A percentile compares a stretch with the other conserved stretches of the same genome.
Evolutionary conservation across 1,284 basidiomycete species (phyloP).

Genomic region (Ustilago loliicola): DNA sequence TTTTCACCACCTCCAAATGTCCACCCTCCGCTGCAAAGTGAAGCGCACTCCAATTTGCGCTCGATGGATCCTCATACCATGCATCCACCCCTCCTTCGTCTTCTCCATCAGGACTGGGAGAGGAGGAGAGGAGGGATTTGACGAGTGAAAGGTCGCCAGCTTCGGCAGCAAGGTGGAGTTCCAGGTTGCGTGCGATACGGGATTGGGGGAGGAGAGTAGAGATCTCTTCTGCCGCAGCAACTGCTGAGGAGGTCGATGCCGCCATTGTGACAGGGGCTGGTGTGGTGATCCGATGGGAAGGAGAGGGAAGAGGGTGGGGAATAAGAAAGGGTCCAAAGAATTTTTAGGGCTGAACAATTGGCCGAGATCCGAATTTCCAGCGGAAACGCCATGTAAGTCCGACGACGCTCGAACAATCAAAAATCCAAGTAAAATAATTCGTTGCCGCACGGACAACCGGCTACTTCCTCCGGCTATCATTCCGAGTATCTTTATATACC

Average conservation of each 20-base stretch:
- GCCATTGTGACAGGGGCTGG: slow-evolving; percentile 6
- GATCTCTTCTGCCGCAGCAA: slow-evolving; percentile 19
- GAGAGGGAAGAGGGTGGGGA: no score
- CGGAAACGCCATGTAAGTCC: neutral
- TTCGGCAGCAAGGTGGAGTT: slow-evolving; percentile 57
- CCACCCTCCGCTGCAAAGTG: slow-evolving; percentile 89
- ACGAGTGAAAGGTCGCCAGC: slow-evolving; percentile 42
- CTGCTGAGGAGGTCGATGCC: slow-evolving; percentile 2
- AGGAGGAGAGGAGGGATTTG: slow-evolving; percentile 43
- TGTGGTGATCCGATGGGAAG: neutral
- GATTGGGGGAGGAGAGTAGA: slow-evolving; percentile 33
- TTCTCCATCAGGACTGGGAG: slow-evolving; percentile 8
- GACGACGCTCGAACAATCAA: no score
- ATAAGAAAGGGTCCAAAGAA: neutral
- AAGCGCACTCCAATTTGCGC: slow-evolving; percentile 78
- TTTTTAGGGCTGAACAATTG: neutral
- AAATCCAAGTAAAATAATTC: neutral
- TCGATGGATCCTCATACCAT: slow-evolving; percentile 84
- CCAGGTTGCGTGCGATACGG: slow-evolving; percentile 54
- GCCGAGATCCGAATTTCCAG: neutral
- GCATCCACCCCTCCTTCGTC: slow-evolving; percentile 74
- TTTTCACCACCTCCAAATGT: slow-evolving; percentile 76
- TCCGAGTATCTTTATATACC: neutral
- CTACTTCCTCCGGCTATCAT: neutral
- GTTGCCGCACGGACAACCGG: neutral